These are phyloP conservation scores for Thelephora terrestris DNA, from an alignment of 1,284 basidiomycete genomes.

Conservation along the genomic window DNA sequence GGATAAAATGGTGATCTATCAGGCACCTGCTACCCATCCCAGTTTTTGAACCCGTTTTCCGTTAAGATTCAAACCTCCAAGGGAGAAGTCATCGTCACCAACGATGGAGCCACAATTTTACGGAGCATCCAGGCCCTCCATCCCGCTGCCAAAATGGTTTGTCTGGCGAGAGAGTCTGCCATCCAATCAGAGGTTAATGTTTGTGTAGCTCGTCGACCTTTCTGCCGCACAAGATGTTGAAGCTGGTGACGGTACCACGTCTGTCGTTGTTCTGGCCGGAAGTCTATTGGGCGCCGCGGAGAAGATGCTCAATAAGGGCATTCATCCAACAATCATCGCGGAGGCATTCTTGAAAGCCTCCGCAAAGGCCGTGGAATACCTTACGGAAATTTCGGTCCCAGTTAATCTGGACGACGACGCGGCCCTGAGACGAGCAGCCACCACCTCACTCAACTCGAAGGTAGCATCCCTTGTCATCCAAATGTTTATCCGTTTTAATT, in stretches of 20 bases:
- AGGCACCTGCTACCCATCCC: background rate
- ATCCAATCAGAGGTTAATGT: constrained; percentile 5
- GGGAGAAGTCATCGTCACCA: constrained; percentile 97
- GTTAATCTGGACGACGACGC: constrained; percentile 88
- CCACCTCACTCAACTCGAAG: constrained; percentile 95
- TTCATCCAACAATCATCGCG: constrained; percentile 96
- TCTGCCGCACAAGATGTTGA: constrained; percentile 98
- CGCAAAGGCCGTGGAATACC: constrained; percentile 86
- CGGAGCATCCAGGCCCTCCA: constrained; percentile 97
- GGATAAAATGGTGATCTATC: constrained; percentile 88
- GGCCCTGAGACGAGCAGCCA: constrained; percentile 84
- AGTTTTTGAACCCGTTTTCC: constrained; percentile 7
- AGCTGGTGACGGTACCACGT: constrained; percentile 98
- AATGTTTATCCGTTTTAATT: background rate
- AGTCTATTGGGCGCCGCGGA: constrained; percentile 91
- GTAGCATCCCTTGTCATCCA: constrained; percentile 28
- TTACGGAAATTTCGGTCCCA: constrained; percentile 89
- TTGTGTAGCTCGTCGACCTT: constrained; percentile 80
- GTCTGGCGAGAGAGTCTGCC: constrained; percentile 11
- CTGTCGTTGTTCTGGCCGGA: constrained; percentile 95
- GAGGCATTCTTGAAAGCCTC: constrained; percentile 94
- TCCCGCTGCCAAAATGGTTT: constrained; percentile 95
- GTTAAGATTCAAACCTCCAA: constrained; percentile 91
- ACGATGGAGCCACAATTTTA: constrained; percentile 97
- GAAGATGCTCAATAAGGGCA: constrained; percentile 94